A percentile compares a stretch with the other conserved stretches of the same genome.
phyloP scores from a whole-genome alignment of 305 asterid species.

The Euphrasia arctica region DNA sequence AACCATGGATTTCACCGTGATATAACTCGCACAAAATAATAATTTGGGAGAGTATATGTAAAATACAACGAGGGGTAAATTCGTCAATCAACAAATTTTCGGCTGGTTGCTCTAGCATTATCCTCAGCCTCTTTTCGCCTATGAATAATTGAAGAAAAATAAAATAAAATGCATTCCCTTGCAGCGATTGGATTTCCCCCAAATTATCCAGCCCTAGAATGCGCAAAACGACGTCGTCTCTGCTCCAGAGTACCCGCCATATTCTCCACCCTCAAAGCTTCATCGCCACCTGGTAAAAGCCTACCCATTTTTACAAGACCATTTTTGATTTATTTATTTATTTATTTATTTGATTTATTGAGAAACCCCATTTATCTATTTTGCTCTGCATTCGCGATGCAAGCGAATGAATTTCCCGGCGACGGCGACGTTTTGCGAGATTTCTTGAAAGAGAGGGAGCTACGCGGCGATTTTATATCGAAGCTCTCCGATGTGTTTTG shows the following conservation, averaged over 20 bases:
- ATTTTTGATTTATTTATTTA: neutral
- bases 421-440: slow-evolving; percentile 52
- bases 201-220: slow-evolving; percentile 28
- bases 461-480: slow-evolving; percentile 72
- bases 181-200: slow-evolving; percentile 42
- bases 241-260: slow-evolving; percentile 33
- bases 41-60: no score
- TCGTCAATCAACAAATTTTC: slow-evolving; percentile 11
- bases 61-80: slow-evolving; percentile 22
- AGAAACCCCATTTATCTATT: neutral
- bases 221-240: slow-evolving; percentile 38
- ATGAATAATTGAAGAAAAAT: neutral
- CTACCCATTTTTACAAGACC: neutral
- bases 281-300: slow-evolving; percentile 55
- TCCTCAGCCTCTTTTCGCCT: slow-evolving; percentile 26
- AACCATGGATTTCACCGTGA: no score
- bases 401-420: slow-evolving; percentile 44
- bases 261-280: slow-evolving; percentile 55
- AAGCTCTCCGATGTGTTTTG: slow-evolving; percentile 65
- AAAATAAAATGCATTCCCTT: slow-evolving; percentile 39
- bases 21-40: no score
- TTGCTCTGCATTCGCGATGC: slow-evolving; percentile 24
- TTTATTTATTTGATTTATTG: neutral
- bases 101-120: slow-evolving; percentile 23
- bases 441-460: slow-evolving; percentile 71